Base-by-base conservation (phyloP, 768 basidiomycete genomes). In the Mycena albidolilacea region DNA sequence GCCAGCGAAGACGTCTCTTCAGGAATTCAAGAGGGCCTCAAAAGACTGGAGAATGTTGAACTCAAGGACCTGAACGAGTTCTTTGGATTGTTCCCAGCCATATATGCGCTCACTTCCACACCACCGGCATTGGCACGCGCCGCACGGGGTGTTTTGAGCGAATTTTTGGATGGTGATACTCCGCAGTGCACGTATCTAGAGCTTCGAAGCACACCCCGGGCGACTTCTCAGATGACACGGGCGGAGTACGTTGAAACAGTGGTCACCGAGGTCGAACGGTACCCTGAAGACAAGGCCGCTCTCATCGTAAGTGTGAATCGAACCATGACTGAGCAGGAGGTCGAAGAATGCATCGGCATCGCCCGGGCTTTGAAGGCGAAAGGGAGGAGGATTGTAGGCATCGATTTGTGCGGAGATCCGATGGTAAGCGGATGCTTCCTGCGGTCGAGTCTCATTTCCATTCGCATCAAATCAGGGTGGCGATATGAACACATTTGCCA, bases 321-420 rank as follows among this genome's bases (percentile, higher is more conserved):
- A 7, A 82, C 87, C 64, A 96, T 95, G 93, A 80, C 80, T 0
- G 79, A 81, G 19, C 78, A 80, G 0, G 88, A 87, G 7, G 81
- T 91, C 54, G 71, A 79, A 37, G 92, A 95, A 73, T 89, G 90
- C 71, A 79, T 95, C 1, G 81, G 83, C 9, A 80, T 92, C 30
- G 92, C 92, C 1, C 84, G 87, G 14, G 78, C 81, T 68, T 78
- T 97, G 68, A 91, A 85, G 70, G 63, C 79, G 3, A 86, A 86
- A 46, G 92, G 93, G 0, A 82, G 90, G 59, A 84, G 91, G 8
- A 84, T 96, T 4, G 91, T 95, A 1, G 95, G 94, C 5, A 81
- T 97, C 3, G 95, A 97, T 81, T 81, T 97, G 2, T 96, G 95
- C 75, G 95, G 95, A 0, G 88, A 95, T 80, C 95, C 95, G 0